A percentile compares a stretch with the other conserved stretches of the same genome.
Conservation (phyloP, 306 rosid species). For the Dalbergia cultrata region DNA sequence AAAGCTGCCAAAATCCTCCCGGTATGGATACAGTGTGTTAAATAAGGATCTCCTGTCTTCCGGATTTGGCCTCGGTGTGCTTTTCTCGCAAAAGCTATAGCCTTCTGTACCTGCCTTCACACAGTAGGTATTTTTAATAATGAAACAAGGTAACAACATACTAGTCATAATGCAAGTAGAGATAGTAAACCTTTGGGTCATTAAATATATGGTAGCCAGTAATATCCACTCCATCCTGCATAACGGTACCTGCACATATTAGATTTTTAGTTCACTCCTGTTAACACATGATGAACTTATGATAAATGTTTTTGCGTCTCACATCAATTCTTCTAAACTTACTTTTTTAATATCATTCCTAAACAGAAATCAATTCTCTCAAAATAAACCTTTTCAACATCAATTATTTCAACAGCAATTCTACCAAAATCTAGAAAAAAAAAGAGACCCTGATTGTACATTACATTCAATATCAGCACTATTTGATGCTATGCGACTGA, state of each 20-base stretch:
- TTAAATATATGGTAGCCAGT: conserved; percentile 83
- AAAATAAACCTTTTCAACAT: too few species aligned
- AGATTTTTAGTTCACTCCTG: conserved; percentile 8
- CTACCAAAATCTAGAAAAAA: too few species aligned
- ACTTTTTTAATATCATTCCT: too few species aligned
- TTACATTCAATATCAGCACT: conserved; percentile 27
- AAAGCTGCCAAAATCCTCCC: conserved; percentile 90
- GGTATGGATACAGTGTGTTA: conserved; percentile 91
- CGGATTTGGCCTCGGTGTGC: conserved; percentile 92
- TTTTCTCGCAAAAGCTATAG: conserved; percentile 85
- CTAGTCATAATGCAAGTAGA: conserved; percentile 35
- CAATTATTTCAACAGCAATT: too few species aligned
- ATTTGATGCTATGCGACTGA: not conserved
- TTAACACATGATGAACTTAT: conserved; percentile 11
- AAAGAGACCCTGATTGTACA: not conserved
- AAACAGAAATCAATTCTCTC: too few species aligned
- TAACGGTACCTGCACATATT: conserved; percentile 67
- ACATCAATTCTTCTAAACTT: too few species aligned
- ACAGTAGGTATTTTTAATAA: conserved; percentile 60
- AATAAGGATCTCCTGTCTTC: conserved; percentile 93
- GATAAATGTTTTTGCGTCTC: not conserved
- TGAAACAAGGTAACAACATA: conserved; percentile 41
- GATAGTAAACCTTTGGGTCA: conserved; percentile 81
- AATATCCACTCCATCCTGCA: conserved; percentile 92
- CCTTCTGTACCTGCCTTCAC: conserved; percentile 99